phyloP scores from a whole-genome alignment of 1,284 basidiomycete species.

The Abortiporus biennis region DNA sequence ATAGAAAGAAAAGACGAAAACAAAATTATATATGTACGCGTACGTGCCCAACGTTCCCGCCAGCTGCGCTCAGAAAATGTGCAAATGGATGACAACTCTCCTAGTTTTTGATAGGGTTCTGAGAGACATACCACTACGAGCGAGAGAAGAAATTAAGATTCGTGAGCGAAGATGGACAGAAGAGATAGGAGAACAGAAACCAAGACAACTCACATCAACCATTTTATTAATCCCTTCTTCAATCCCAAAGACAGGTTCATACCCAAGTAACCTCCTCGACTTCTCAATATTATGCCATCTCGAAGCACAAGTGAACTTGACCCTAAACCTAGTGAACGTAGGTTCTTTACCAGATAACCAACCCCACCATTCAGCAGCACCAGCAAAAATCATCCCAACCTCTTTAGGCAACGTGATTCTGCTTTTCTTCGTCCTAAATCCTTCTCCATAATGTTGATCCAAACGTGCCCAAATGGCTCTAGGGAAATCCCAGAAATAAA shows the following conservation, averaged over 20 bases:
- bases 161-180: neutral
- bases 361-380: conserved; percentile 69
- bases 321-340: conserved; percentile 88
- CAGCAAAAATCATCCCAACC: conserved; percentile 68
- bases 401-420: conserved; percentile 53
- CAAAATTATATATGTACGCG: too few relatives aligned
- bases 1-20: too few relatives aligned
- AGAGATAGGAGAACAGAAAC: too few relatives aligned
- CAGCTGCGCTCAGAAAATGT: too few relatives aligned
- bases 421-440: conserved; percentile 20
- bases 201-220: conserved; percentile 68
- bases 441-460: conserved; percentile 38
- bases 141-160: neutral
- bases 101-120: too few relatives aligned
- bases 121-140: conserved; percentile 2
- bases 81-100: too few relatives aligned
- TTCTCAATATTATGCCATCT: conserved; percentile 97
- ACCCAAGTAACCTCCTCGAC: conserved; percentile 86
- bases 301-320: conserved; percentile 67
- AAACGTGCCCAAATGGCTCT: conserved; percentile 82
- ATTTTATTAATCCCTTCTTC: conserved; percentile 84
- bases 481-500: conserved; percentile 95
- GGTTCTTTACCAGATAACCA: conserved; percentile 78
- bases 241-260: conserved; percentile 86
- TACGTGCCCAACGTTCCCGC: too few relatives aligned